A percentile compares a stretch with the other conserved stretches of the same genome.
Conservation (phyloP, 129 eudicot genomes). For the Gnaphalium uliginosum region DNA sequence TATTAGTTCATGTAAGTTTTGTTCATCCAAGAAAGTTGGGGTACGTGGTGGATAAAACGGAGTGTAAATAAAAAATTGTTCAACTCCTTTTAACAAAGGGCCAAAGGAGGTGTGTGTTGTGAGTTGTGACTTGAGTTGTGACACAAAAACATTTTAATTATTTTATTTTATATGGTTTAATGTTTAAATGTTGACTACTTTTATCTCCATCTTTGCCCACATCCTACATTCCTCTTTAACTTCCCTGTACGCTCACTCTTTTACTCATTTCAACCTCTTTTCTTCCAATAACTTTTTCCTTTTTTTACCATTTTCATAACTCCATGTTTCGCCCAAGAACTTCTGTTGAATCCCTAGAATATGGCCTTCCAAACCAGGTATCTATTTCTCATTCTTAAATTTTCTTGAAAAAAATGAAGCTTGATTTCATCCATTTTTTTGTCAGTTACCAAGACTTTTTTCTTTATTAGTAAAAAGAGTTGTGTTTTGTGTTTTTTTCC, state of each 20-base stretch:
- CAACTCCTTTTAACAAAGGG: slow-evolving; percentile 25
- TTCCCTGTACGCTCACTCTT: slow-evolving; percentile 31
- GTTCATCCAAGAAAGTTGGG: slow-evolving; percentile 39
- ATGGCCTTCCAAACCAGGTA: slow-evolving; percentile 43
- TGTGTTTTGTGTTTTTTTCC: slow-evolving; percentile 4
- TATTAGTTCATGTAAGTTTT: neutral
- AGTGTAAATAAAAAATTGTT: slow-evolving; percentile 36
- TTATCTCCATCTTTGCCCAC: slow-evolving; percentile 20
- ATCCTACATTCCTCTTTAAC: slow-evolving; percentile 38
- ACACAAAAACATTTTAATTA: neutral
- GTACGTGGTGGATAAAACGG: slow-evolving; percentile 19
- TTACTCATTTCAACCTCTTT: slow-evolving; percentile 37
- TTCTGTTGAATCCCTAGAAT: slow-evolving; percentile 39
- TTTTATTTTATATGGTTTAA: too few species aligned
- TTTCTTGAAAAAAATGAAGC: slow-evolving; percentile 12
- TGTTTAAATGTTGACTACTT: slow-evolving; percentile 19
- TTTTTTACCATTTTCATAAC: neutral
- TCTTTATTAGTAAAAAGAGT: neutral
- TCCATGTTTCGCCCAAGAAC: slow-evolving; percentile 42
- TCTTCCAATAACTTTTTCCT: slow-evolving; percentile 22
- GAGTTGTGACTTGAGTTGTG: neutral
- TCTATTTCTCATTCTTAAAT: neutral
- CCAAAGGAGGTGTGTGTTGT: neutral
- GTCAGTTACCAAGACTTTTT: neutral
- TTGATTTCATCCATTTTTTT: slow-evolving; percentile 7